A percentile compares a stretch with the other conserved stretches of the same genome.
Evolutionary conservation across 176 grass and related monocot species (phyloP).

Genomic region (Lolium perenne): DNA sequence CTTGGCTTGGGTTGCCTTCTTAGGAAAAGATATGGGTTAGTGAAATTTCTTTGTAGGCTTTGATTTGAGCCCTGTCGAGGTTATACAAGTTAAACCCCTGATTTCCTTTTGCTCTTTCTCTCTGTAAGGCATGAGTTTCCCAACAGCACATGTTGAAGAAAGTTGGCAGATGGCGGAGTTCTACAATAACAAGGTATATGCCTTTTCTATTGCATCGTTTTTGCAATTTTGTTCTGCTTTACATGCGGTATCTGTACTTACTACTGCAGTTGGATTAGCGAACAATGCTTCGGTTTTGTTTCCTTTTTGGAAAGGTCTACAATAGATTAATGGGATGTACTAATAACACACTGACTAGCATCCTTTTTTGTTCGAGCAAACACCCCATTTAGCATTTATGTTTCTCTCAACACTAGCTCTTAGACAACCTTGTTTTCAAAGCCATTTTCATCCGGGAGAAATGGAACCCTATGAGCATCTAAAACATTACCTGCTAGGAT

Average conservation of each 20-base stretch:
- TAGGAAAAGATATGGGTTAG: slow-evolving; percentile 93
- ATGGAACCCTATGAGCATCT: slow-evolving; percentile 17
- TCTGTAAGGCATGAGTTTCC: slow-evolving; percentile 86
- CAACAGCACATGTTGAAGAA: slow-evolving; percentile 95
- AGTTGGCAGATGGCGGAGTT: slow-evolving; percentile 99
- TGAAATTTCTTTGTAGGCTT: slow-evolving; percentile 22
- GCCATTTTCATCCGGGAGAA: neutral
- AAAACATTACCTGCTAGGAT: neutral
- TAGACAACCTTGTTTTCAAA: slow-evolving; percentile 5
- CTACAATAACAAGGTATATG: slow-evolving; percentile 98
- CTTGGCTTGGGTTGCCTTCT: slow-evolving; percentile 90
- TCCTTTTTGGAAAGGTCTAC: slow-evolving; percentile 1
- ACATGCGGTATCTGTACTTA: slow-evolving; percentile 10
- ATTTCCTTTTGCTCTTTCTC: slow-evolving; percentile 32
- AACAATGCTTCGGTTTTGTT: neutral
- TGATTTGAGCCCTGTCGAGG: neutral
- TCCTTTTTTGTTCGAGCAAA: slow-evolving; percentile 10
- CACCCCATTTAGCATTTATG: neutral
- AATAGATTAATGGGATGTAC: neutral
- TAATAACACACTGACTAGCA: neutral
- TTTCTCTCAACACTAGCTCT: neutral
- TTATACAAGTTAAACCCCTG: neutral
- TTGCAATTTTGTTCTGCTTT: neutral
- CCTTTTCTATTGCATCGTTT: slow-evolving; percentile 14
- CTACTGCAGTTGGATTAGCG: neutral